Conservation (phyloP, 2,329 filamentous ascomycete species). For the Nothomitra cinnamomea region DNA sequence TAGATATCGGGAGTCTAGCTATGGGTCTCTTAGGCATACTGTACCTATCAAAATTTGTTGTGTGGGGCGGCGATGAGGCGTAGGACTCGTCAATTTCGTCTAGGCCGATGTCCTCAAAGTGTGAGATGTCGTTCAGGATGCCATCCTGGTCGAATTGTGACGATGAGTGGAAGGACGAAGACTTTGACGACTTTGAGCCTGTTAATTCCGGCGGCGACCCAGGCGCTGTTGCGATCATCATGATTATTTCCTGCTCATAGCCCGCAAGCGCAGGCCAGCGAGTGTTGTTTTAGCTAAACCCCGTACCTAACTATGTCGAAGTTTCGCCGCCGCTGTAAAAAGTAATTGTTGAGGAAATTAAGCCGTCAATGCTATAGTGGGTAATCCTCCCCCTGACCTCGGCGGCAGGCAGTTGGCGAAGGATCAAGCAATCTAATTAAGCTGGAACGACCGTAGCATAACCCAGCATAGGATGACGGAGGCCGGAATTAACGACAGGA, state of each 20-base stretch:
- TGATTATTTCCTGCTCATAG: conserved; percentile 21
- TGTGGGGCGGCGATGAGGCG: background rate
- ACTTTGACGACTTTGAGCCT: conserved; percentile 76
- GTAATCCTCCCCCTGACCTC: too few species aligned
- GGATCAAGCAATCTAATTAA: too few species aligned
- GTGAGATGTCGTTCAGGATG: conserved; percentile 52
- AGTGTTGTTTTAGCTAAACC: conserved; percentile 15
- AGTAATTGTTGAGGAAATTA: too few species aligned
- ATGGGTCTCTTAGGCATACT: background rate
- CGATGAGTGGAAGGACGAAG: conserved; percentile 71
- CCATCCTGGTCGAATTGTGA: conserved; percentile 51
- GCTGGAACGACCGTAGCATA: too few species aligned
- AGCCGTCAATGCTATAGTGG: too few species aligned
- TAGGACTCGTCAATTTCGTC: conserved; percentile 31
- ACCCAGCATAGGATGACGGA: too few species aligned
- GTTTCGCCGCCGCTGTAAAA: too few species aligned
- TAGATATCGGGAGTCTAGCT: background rate
- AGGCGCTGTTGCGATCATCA: conserved; percentile 31
- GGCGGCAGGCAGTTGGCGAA: too few species aligned
- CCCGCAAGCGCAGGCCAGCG: conserved; percentile 1
- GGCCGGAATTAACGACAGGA: too few species aligned
- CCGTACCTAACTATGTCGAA: too few species aligned
- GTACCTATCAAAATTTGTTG: background rate
- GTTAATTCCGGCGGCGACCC: conserved; percentile 65
- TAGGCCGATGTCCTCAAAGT: conserved; percentile 89